A percentile compares a stretch with the other conserved stretches of the same genome.
phyloP scores from a whole-genome alignment of 345 rosid genomes.

The Rubroshorea leprosula region DNA sequence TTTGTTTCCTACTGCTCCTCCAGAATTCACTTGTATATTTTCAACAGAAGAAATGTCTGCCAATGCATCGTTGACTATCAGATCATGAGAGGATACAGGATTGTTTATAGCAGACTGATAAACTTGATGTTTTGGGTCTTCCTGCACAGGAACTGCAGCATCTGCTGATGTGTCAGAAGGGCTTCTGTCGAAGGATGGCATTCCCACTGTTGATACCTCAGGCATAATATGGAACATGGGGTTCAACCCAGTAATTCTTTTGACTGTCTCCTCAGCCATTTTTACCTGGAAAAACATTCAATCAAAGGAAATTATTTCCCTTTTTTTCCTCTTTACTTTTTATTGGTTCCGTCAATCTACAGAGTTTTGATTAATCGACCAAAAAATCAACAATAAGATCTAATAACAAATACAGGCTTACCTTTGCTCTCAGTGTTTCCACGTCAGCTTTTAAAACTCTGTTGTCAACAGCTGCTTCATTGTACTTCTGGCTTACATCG shows the following conservation, averaged over 20 bases:
- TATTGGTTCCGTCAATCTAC: neutral
- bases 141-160: constrained; percentile 50
- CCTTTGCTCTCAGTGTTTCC: constrained; percentile 90
- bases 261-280: constrained; percentile 92
- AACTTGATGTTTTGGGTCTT: constrained; percentile 32
- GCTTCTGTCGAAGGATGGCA: constrained; percentile 39
- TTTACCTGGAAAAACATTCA: constrained; percentile 51
- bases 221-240: constrained; percentile 51
- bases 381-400: too few relatives aligned
- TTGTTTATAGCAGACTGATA: constrained; percentile 27
- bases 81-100: constrained; percentile 26
- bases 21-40: constrained; percentile 27
- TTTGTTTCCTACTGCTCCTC: constrained; percentile 40
- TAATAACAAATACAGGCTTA: constrained; percentile 16
- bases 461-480: constrained; percentile 74
- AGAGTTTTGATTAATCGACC: too few relatives aligned
- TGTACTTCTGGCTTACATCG: constrained; percentile 68
- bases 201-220: constrained; percentile 36
- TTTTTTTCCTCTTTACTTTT: neutral
- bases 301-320: neutral
- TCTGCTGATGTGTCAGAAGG: constrained; percentile 49
- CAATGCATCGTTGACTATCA: constrained; percentile 26
- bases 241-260: constrained; percentile 69
- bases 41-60: constrained; percentile 43
- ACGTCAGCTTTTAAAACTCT: constrained; percentile 89